Base-by-base conservation (phyloP, 2,329 filamentous ascomycete genomes). In the Verticillium klebahnii region DNA sequence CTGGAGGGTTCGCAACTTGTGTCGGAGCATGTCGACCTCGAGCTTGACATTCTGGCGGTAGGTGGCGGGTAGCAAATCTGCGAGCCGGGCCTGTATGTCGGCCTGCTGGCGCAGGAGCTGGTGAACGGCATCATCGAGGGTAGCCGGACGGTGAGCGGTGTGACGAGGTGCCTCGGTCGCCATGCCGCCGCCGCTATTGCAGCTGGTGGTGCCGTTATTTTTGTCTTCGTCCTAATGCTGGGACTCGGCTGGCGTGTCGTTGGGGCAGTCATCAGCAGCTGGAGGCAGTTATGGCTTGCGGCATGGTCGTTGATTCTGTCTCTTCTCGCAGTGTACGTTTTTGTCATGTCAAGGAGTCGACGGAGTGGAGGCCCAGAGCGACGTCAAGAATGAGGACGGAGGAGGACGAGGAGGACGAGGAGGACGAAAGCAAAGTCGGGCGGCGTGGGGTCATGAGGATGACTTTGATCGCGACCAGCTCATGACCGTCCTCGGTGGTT, bases 1-100 rank as follows among this genome's bases (percentile, higher is more conserved):
- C 67, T 81, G 78, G 61, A 86, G 74, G 54, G 79, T 76, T 62
- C 76, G 78, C 61, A 81, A 73, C 71, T 86, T 86, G 71, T 83
- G 78, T 63, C 80, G 82, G 67, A 87, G 74, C 80, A 85, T 84
- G 59, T 78, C 76, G 32, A 84, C 73, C 74, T 86, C 84, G 57
- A 77, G 65, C 64, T 76, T 77, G 66, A 78, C 72, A 69, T 83
- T 79, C 59, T 78, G 75, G 57, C 77, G 77, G 73, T 81, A 78
- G 65, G 78, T 80, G 66, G 75, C 74, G 60, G 80, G 78, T 17
- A 84, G 74, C 57, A 84, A 71, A 63, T 75, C 75, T 61, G 79
- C 77, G 60, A 84, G 75, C 69, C 78, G 79, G 64, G 81, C 77
- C 67, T 83, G 79, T 67, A 84, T 81, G 64, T 82, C 80, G 68